Evolutionary conservation across 257 asterid genomes (phyloP), one percentile per base, ranked within the genome.

Genomic region (Craterostigma plantagineum): DNA sequence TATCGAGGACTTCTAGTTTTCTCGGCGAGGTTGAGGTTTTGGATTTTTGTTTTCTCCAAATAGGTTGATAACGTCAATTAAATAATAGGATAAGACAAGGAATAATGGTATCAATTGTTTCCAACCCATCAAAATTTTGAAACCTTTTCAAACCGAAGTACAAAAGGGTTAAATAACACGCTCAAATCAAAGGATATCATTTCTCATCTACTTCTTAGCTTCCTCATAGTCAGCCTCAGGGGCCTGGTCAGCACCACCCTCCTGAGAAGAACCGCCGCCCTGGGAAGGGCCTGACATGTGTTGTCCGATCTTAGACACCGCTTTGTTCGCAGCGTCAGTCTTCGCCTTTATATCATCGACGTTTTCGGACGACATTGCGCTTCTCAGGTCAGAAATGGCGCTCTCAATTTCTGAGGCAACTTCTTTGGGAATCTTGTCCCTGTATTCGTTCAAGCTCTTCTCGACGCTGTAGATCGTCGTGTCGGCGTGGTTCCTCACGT

Each of bases 181-280:
- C 30, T 2, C 4, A 23, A 23, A 23, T 6, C 30, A 23, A 23
- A 23, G 6, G 2, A 23, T 2, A 23, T 23, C 6, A 6, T 23
- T 8, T 8, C 40, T 36, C 40, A 10, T 49, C 65, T 75, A 77
- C 61, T 81, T 81, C 84, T 77, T 81, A 10, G 72, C 84, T 58
- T 77, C 94, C 63, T 72, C 92, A 7, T 77, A 81, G 35, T 81
- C 94, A 0, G 92, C 94, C 56, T 75, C 94, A 0, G 75, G 65
- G 3, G 81, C 57, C 60, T 68, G 80, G 8, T 64, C 83, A n/a
- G 92, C 90, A 10, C 83, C 81, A 6, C 30, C 30, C 30, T 23
- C 30, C 30, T 23, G 30, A 23, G 30, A 23, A 11, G 71, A 51
- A 34, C 79, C 80, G 7, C 72, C 91, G 5, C 85, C 77, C 2